Conservation (phyloP, 139 green algal species). For the Volvox reticuliferus region DNA sequence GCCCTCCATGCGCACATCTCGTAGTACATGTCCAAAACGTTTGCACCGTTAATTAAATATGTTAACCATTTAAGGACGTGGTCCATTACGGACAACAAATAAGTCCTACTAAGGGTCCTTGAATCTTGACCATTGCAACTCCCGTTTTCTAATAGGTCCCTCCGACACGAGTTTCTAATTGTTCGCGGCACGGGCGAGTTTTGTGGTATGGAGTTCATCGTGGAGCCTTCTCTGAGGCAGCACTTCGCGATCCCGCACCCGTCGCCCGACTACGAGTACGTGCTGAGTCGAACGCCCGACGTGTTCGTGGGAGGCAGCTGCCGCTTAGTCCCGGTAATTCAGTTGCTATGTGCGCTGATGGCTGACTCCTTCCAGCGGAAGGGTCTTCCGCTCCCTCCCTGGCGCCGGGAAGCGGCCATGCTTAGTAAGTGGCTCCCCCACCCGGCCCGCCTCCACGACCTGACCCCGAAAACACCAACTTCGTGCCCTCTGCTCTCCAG, state of each 20-base stretch:
- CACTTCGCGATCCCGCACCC: slow-evolving; percentile 62
- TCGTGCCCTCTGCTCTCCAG: too few species aligned
- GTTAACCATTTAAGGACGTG: too few species aligned
- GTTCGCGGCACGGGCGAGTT: slow-evolving; percentile 41
- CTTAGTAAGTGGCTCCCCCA: slow-evolving; percentile 57
- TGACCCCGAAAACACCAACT: not conserved
- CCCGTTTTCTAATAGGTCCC: not conserved
- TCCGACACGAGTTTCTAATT: slow-evolving; percentile 36
- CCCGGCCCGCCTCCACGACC: not conserved
- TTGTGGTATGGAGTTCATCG: slow-evolving; percentile 51
- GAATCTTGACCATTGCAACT: too few species aligned
- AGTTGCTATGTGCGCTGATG: slow-evolving; percentile 51
- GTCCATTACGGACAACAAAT: too few species aligned
- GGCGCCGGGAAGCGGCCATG: slow-evolving; percentile 52
- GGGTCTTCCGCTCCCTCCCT: slow-evolving; percentile 53
- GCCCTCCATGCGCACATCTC: too few species aligned
- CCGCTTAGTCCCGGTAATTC: slow-evolving; percentile 38
- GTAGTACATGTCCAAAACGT: too few species aligned
- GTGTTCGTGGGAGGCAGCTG: slow-evolving; percentile 48
- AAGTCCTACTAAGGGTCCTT: too few species aligned
- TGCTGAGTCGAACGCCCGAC: slow-evolving; percentile 46
- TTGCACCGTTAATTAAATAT: too few species aligned
- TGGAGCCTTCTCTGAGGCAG: slow-evolving; percentile 53
- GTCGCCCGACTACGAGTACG: slow-evolving; percentile 36
- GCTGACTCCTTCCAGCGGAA: slow-evolving; percentile 48